These are phyloP conservation scores for Mortierella sp. DNA, from an alignment of 371 early-diverging fungal species.

Conservation along the genomic window DNA sequence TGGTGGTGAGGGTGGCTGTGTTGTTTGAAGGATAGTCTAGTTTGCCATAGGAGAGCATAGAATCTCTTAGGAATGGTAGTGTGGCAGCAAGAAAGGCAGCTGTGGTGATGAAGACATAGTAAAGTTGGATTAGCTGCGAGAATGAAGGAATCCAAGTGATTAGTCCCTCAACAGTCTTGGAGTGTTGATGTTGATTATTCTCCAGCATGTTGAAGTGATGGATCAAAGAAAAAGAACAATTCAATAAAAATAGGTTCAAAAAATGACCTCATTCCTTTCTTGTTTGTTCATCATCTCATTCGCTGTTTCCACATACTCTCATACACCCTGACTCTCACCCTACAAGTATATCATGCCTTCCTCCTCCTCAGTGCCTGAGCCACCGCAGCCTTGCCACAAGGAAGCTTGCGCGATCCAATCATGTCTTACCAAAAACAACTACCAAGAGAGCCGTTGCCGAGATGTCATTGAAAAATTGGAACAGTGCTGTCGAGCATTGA, in stretches of 20 bases:
- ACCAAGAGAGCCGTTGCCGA: conserved; percentile 76
- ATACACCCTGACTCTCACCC: too few relatives aligned
- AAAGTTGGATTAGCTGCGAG: conserved; percentile 37
- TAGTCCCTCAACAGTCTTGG: not conserved
- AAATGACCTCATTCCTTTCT: not conserved
- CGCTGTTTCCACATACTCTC: not conserved
- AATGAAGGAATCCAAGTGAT: conserved; percentile 23
- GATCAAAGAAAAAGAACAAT: not conserved
- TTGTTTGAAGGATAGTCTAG: conserved; percentile 24
- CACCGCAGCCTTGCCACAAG: conserved; percentile 60
- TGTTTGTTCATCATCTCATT: not conserved
- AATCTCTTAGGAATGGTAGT: conserved; percentile 26
- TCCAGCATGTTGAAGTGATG: not conserved
- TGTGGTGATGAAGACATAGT: conserved; percentile 29
- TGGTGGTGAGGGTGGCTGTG: not conserved
- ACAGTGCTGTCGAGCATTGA: conserved; percentile 72
- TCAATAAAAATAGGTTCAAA: not conserved
- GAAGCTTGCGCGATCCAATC: conserved; percentile 81
- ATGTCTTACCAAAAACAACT: conserved; percentile 73
- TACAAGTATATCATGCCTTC: not conserved
- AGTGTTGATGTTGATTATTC: not conserved
- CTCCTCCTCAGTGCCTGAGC: not conserved
- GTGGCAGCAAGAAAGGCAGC: conserved; percentile 23
- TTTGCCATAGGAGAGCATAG: conserved; percentile 51
- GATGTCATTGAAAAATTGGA: conserved; percentile 65